Conservation (phyloP, 139 green algal species). For the Pleodorina starrii region DNA sequence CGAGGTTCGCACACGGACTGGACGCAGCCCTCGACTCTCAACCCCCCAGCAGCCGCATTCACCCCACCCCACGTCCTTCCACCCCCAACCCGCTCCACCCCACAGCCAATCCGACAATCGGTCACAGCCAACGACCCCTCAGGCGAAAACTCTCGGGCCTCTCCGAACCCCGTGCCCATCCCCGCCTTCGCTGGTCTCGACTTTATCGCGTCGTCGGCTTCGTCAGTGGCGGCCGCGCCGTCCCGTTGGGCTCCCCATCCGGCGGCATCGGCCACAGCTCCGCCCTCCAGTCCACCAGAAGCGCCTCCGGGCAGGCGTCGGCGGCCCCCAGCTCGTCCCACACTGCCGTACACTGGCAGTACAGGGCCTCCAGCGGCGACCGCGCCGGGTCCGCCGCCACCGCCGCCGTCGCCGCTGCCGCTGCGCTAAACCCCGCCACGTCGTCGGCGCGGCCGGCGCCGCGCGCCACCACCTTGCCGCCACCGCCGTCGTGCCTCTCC, state of each 20-base stretch:
- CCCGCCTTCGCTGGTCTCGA: no score
- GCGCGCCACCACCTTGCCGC: background rate
- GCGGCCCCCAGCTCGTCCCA: constrained; percentile 27
- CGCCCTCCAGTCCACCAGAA: constrained; percentile 7
- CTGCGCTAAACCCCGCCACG: background rate
- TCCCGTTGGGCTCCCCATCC: no score
- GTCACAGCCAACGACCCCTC: no score
- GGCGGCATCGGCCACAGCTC: background rate
- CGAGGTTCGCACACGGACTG: no score
- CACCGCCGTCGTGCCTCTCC: background rate
- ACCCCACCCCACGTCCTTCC: no score
- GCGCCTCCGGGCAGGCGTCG: background rate
- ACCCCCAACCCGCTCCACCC: no score
- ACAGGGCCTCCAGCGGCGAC: constrained; percentile 6
- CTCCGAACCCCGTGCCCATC: no score
- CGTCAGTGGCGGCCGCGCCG: background rate
- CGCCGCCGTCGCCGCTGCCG: background rate
- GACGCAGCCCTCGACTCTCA: no score
- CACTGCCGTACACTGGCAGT: constrained; percentile 18
- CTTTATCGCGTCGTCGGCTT: no score
- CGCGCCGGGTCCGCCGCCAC: background rate
- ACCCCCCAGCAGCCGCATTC: no score
- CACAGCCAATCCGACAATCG: no score
- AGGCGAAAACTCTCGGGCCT: no score
- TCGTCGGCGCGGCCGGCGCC: background rate